These are phyloP conservation scores for Psophocarpus tetragonolobus DNA, from an alignment of 306 rosid species.

Conservation along the genomic window DNA sequence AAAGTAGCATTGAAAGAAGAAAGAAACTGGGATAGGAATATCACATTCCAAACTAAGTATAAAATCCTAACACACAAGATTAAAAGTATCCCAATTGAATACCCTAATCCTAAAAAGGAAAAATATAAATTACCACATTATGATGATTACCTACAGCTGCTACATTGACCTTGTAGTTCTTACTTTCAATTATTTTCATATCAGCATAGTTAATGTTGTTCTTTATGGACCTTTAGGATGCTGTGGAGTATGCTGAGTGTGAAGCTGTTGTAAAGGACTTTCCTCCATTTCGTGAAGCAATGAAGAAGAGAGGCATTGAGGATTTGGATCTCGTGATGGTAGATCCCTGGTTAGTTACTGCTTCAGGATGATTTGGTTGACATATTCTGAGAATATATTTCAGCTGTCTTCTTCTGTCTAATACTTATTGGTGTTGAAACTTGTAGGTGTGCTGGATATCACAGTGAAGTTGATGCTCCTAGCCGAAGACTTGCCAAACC, in stretches of 20 bases:
- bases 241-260: constrained; percentile 84
- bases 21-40: neutral
- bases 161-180: neutral
- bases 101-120: neutral
- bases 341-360: constrained; percentile 67
- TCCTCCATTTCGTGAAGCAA: constrained; percentile 75
- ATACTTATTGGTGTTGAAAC: constrained; percentile 13
- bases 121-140: neutral
- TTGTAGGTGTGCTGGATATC: constrained; percentile 77
- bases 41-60: neutral
- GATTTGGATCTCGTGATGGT: constrained; percentile 92
- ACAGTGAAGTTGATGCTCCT: constrained; percentile 81
- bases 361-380: neutral
- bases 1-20: neutral
- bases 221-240: constrained; percentile 53
- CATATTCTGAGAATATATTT: neutral
- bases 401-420: neutral
- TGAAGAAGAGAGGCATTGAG: constrained; percentile 88
- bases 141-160: neutral
- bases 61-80: neutral
- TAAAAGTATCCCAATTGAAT: neutral
- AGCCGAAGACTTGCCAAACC: constrained; percentile 88
- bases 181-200: neutral
- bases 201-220: neutral
- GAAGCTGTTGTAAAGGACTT: constrained; percentile 77